Percentiles rank a stretch among this genome's conserved stretches.
Conservation (phyloP, 116 monocot species). For the Dioscorea cayenensis region DNA sequence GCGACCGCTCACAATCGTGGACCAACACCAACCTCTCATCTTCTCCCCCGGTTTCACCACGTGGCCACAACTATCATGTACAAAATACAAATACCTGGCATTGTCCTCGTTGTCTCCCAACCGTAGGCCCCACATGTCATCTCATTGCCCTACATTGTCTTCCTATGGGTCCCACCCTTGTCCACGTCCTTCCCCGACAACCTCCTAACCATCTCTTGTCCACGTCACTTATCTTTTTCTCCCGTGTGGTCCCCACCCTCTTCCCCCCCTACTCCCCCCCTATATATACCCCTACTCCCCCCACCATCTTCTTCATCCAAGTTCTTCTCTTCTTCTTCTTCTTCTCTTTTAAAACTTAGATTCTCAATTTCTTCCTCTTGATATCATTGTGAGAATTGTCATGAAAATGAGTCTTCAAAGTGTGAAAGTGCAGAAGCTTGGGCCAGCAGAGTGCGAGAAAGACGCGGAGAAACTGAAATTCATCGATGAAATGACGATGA, state of each 20-base stretch:
- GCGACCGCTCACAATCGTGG: background rate
- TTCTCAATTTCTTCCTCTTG: background rate
- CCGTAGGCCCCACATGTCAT: background rate
- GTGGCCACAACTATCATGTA: background rate
- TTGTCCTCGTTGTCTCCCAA: background rate
- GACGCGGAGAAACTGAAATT: constrained; percentile 4
- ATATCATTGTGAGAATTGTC: too few relatives aligned
- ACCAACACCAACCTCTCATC: background rate
- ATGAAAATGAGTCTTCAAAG: background rate
- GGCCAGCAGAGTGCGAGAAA: background rate
- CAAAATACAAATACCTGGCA: background rate
- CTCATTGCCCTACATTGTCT: background rate
- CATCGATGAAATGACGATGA: constrained; percentile 26
- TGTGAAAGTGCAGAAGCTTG: background rate
- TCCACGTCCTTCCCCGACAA: background rate
- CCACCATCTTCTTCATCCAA: background rate
- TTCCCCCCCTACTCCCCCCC: background rate
- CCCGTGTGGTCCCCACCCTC: background rate
- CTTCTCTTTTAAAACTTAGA: background rate
- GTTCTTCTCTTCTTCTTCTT: background rate
- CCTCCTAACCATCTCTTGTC: background rate
- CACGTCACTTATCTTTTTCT: background rate
- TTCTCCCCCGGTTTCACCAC: background rate
- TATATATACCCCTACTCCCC: background rate
- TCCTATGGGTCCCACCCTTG: background rate